Evolutionary conservation across 75 land plant genomes (phyloP), one percentile per base, ranked within the genome.

Genomic region (Selaginella tamariscina): DNA sequence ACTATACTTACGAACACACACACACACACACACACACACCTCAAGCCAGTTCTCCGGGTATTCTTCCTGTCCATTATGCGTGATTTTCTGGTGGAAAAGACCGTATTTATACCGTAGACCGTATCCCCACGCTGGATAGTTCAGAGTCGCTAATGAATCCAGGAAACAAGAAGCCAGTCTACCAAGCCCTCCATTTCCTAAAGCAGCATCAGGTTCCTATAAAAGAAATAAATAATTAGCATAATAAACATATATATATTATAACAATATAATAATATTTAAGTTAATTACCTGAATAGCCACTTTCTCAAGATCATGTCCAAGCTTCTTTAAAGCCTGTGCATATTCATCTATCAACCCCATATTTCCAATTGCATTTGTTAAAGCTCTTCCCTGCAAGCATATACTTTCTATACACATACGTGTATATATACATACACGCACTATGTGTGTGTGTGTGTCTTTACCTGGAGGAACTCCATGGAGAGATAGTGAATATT

Each of bases 121-220:
- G 78, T 92, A 92, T 22, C 97, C 97, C 97, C 97, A 92, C 55
- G 97, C 95, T 68, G 97, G 97, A 65, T 89, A 89, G 76, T 89
- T 87, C 22, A 92, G 59, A 44, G 97, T 89, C 55, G 97, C 97
- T 80, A 92, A 66, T 1, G 97, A 92, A 68, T 92, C 97, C 59
- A 92, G 75, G 68, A 92, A 92, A 57, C 97, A 92, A 2, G 97
- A 92, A 55, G 97, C 97, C n/a, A 92, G 79, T 15, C 97, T 79
- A 13, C 97, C 97, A 32, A 92, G 80, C 1, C 97, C 97, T 70
- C 97, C 97, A 83, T 89, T 92, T 39, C 97, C 97, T 76, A 92
- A 83, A 23, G 97, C 97, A 67, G 97, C 95, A 86, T 92, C 97
- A 27, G 90, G 97, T 62, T 92, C 97, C 97, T 92, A 62, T 70